phyloP scores from a whole-genome alignment of 768 basidiomycete species.

The Naganishia randhawae region DNA sequence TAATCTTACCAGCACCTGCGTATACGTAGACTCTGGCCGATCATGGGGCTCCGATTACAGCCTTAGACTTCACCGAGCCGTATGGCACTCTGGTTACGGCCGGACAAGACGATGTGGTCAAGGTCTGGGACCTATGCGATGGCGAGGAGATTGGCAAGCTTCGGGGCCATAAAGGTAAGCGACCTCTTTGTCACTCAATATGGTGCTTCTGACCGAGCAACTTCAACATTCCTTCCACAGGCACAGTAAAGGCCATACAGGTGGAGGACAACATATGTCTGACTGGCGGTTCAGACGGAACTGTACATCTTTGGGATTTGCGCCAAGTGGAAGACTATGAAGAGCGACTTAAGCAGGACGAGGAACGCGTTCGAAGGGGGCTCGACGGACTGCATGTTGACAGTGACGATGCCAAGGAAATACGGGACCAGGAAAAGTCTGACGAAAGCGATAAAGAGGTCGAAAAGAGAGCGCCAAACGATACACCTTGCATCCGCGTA shows the following conservation, averaged over 20 bases:
- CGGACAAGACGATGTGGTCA: conserved; percentile 79
- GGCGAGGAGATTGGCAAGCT: conserved; percentile 82
- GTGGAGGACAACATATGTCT: conserved; percentile 87
- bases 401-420: conserved; percentile 3
- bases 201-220: background rate
- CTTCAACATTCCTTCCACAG: conserved; percentile 29
- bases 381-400: conserved; percentile 41
- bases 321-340: conserved; percentile 71
- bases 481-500: conserved; percentile 61
- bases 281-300: conserved; percentile 84
- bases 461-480: conserved; percentile 17
- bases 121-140: conserved; percentile 89
- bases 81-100: conserved; percentile 90
- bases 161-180: conserved; percentile 68
- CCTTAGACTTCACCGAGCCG: conserved; percentile 92
- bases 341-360: conserved; percentile 42
- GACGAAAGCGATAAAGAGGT: conserved; percentile 4
- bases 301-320: conserved; percentile 85
- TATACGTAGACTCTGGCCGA: conserved; percentile 60
- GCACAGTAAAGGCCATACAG: conserved; percentile 76
- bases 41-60: conserved; percentile 75
- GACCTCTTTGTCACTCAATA: background rate
- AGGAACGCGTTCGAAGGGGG: conserved; percentile 35
- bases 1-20: conserved; percentile 51
- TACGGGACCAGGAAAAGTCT: background rate